phyloP scores from a whole-genome alignment of 495 filamentous ascomycete species.

The Daldinia vernicosa region DNA sequence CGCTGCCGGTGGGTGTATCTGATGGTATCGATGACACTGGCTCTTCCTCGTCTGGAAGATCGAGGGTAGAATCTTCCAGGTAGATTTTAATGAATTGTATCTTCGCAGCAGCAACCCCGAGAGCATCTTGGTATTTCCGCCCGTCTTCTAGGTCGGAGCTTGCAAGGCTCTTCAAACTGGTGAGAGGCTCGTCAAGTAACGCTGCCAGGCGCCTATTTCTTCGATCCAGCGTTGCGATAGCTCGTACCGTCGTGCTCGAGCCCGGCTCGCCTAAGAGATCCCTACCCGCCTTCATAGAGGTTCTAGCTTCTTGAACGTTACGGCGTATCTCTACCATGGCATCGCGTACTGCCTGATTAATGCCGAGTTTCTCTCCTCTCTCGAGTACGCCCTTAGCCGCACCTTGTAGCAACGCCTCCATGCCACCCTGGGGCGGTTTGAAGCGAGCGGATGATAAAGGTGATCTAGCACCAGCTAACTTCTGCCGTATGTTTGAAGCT shows the following conservation, averaged over 20 bases:
- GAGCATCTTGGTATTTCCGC: constrained; percentile 52
- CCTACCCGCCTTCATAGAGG: constrained; percentile 42
- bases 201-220: constrained; percentile 77
- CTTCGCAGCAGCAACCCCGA: constrained; percentile 74
- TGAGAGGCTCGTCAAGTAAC: constrained; percentile 75
- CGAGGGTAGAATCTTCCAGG: constrained; percentile 70
- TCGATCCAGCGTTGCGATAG: constrained; percentile 65
- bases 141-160: constrained; percentile 50
- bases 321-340: constrained; percentile 80
- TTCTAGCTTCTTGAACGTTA: constrained; percentile 58
- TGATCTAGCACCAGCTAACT: constrained; percentile 51
- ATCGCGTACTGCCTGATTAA: constrained; percentile 89
- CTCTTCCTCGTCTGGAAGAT: constrained; percentile 60
- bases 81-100: constrained; percentile 82
- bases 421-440: constrained; percentile 66
- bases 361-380: constrained; percentile 83
- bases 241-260: constrained; percentile 32
- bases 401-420: constrained; percentile 84
- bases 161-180: constrained; percentile 67
- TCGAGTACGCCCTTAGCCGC: constrained; percentile 85
- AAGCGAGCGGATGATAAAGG: constrained; percentile 68
- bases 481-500: constrained; percentile 34
- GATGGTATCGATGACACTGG: constrained; percentile 15
- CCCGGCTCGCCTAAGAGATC: constrained; percentile 45
- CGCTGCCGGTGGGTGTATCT: constrained; percentile 15